phyloP scores from a whole-genome alignment of 805 yeast species.

The Lachancea dasiensis region DNA sequence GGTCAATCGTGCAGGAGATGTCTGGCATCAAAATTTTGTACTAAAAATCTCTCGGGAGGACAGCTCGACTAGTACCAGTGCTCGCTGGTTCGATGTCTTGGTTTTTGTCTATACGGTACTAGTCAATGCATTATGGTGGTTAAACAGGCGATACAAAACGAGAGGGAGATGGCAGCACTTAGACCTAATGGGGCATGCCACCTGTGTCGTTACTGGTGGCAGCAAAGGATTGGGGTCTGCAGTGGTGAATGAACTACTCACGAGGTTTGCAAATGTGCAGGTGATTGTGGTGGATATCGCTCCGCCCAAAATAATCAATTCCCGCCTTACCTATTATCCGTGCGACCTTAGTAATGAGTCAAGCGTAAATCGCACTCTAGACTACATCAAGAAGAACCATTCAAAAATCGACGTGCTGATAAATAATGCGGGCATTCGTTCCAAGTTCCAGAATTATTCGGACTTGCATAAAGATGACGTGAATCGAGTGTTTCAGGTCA shows the following conservation, averaged over 20 bases:
- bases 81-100: conserved; percentile 10
- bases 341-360: conserved; percentile 62
- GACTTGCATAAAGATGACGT: conserved; percentile 50
- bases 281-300: conserved; percentile 26
- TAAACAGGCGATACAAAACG: conserved; percentile 12
- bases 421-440: conserved; percentile 78
- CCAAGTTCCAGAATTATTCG: conserved; percentile 43
- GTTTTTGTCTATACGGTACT: no score
- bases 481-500: conserved; percentile 52
- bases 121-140: no score
- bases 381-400: conserved; percentile 36
- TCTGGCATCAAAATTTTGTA: no score
- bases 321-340: conserved; percentile 39
- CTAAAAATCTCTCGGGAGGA: no score
- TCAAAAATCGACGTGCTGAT: conserved; percentile 52
- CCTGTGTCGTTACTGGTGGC: conserved; percentile 35
- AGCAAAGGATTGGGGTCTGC: conserved; percentile 35
- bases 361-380: conserved; percentile 38
- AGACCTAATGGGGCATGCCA: conserved; percentile 6
- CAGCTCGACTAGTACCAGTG: no score
- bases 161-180: conserved; percentile 12
- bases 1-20: no score
- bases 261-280: conserved; percentile 17
- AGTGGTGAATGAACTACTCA: conserved; percentile 19
- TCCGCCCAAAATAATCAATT: conserved; percentile 6